These are phyloP conservation scores for Hypoxylon sp. DNA, from an alignment of 2,329 filamentous ascomycete genomes.

Conservation along the genomic window DNA sequence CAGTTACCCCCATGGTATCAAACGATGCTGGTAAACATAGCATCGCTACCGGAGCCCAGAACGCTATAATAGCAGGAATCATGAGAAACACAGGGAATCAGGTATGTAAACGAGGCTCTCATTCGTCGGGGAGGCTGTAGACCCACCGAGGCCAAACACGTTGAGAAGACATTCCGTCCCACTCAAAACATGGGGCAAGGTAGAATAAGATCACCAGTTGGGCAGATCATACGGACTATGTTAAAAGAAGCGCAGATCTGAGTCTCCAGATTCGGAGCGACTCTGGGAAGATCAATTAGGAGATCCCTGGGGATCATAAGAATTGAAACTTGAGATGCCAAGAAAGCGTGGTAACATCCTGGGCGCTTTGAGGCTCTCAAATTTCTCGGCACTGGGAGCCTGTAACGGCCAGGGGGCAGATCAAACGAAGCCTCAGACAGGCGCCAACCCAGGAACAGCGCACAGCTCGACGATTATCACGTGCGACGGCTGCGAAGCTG, in stretches of 20 bases:
- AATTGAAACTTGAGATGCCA: constrained; percentile 45
- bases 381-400: constrained; percentile 30
- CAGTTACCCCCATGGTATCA: constrained; percentile 21
- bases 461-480: constrained; percentile 17
- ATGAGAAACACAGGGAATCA: constrained; percentile 37
- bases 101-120: constrained; percentile 22
- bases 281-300: constrained; percentile 42
- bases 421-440: constrained; percentile 43
- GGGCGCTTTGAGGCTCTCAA: constrained; percentile 40
- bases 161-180: constrained; percentile 32
- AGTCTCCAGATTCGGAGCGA: constrained; percentile 37
- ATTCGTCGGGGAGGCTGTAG: constrained; percentile 36
- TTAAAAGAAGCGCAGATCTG: constrained; percentile 38
- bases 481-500: constrained; percentile 17
- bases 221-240: constrained; percentile 47
- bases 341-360: constrained; percentile 30
- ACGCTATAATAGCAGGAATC: constrained; percentile 24
- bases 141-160: constrained; percentile 43
- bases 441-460: constrained; percentile 9
- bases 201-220: constrained; percentile 44
- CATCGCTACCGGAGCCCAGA: constrained; percentile 20
- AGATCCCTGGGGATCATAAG: constrained; percentile 44
- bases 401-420: constrained; percentile 41
- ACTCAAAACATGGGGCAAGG: constrained; percentile 40
- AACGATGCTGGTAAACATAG: constrained; percentile 27